A percentile compares a stretch with the other conserved stretches of the same genome.
These are phyloP conservation scores for Puccinellia tenuiflora DNA, from an alignment of 176 grass and related monocot species.

Conservation along the genomic window DNA sequence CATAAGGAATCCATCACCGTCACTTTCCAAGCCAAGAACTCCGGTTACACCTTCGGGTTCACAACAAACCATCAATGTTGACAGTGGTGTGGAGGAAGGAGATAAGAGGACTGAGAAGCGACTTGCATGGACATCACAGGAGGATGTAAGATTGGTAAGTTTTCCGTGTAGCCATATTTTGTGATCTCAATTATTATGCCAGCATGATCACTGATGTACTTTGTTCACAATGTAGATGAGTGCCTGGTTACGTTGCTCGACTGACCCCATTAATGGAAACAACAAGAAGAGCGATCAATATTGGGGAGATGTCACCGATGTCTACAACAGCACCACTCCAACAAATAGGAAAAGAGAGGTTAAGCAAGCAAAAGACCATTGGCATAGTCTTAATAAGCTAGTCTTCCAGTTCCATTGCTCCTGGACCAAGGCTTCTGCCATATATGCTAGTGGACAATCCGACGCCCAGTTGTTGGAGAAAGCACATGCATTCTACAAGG, in stretches of 20 bases:
- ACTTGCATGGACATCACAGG: background rate
- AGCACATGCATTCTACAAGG: too few relatives aligned
- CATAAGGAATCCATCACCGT: background rate
- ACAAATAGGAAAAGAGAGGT: background rate
- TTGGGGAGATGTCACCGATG: background rate
- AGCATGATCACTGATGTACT: background rate
- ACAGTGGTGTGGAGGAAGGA: background rate
- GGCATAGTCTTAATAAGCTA: background rate
- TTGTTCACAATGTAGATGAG: background rate
- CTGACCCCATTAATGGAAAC: background rate
- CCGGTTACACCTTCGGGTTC: background rate
- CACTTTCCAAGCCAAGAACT: background rate
- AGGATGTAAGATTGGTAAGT: background rate
- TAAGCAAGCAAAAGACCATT: background rate
- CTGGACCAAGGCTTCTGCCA: background rate
- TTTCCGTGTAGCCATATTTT: background rate
- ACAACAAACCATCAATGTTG: background rate
- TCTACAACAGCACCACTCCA: background rate
- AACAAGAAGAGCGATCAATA: background rate
- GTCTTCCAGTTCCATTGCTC: background rate
- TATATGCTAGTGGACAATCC: background rate
- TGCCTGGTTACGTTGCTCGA: background rate
- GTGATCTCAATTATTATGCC: background rate
- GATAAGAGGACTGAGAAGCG: background rate
- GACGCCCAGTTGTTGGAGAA: background rate